Conservation (phyloP, 2,329 filamentous ascomycete genomes). For the Xylaria multiplex region DNA sequence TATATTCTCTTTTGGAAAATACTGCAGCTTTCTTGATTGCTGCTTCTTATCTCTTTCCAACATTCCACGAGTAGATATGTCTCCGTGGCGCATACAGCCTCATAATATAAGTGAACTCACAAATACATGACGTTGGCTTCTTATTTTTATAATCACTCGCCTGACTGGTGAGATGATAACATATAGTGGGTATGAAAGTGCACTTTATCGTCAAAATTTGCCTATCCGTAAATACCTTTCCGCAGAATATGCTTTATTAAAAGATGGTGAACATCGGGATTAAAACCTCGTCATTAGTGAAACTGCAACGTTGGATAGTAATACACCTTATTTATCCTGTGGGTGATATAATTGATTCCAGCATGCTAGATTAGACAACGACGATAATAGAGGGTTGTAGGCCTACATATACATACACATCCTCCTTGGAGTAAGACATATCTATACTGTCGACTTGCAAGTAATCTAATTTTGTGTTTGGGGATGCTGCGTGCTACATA, state of each 20-base stretch:
- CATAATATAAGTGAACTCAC: not conserved
- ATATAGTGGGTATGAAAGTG: too few species aligned
- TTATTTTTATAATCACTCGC: not conserved
- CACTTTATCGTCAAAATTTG: not conserved
- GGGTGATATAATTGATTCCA: not conserved
- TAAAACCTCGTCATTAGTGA: not conserved
- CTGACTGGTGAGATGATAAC: not conserved
- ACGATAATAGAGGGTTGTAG: not conserved
- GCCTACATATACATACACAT: not conserved
- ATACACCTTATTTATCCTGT: slow-evolving; percentile 5
- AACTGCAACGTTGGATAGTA: slow-evolving; percentile 6
- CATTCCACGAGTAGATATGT: not conserved
- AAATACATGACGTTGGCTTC: not conserved
- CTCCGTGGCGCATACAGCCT: not conserved
- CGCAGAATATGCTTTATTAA: too few species aligned
- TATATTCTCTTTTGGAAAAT: not conserved
- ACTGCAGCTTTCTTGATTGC: not conserved
- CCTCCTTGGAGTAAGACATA: not conserved
- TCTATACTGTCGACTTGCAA: not conserved
- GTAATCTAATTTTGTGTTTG: not conserved
- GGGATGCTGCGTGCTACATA: not conserved
- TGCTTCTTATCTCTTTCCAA: not conserved
- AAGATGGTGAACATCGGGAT: not conserved
- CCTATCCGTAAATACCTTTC: not conserved
- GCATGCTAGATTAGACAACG: not conserved